phyloP scores from a whole-genome alignment of 2,329 filamentous ascomycete genomes.

The Xylaria sp. region DNA sequence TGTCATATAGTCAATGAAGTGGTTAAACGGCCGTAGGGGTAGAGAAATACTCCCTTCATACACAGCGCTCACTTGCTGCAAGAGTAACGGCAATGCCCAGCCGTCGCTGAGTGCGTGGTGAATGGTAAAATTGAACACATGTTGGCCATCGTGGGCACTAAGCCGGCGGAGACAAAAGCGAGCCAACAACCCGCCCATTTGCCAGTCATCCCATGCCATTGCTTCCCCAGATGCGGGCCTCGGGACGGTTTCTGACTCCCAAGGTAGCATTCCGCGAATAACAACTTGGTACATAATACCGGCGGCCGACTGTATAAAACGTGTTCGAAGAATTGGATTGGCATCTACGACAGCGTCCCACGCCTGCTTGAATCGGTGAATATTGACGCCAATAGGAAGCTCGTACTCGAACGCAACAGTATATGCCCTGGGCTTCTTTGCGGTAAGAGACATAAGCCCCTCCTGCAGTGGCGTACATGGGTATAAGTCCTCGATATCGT shows the following conservation, averaged over 20 bases:
- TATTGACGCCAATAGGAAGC: conserved; percentile 1
- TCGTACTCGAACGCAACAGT: conserved; percentile 1
- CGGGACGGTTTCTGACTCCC: not conserved
- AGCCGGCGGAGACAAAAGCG: not conserved
- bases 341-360: not conserved
- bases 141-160: no score
- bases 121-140: not conserved
- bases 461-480: conserved; percentile 15
- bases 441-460: conserved; percentile 3
- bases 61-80: conserved; percentile 3
- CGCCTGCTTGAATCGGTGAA: not conserved
- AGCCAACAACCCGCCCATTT: not conserved
- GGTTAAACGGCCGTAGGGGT: conserved; percentile 1
- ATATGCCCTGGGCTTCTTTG: not conserved
- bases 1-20: conserved; percentile 9
- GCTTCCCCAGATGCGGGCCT: not conserved
- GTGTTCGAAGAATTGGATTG: conserved; percentile 18
- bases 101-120: conserved; percentile 17
- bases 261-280: not conserved
- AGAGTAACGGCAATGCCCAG: conserved; percentile 10
- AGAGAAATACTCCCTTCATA: not conserved
- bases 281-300: conserved; percentile 4
- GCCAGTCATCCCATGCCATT: not conserved
- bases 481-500: conserved; percentile 10
- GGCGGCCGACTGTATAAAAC: conserved; percentile 1